A percentile compares a stretch with the other conserved stretches of the same genome.
These are phyloP conservation scores for Penicillium sp. DNA, from an alignment of 2,329 filamentous ascomycete genomes.

Conservation along the genomic window DNA sequence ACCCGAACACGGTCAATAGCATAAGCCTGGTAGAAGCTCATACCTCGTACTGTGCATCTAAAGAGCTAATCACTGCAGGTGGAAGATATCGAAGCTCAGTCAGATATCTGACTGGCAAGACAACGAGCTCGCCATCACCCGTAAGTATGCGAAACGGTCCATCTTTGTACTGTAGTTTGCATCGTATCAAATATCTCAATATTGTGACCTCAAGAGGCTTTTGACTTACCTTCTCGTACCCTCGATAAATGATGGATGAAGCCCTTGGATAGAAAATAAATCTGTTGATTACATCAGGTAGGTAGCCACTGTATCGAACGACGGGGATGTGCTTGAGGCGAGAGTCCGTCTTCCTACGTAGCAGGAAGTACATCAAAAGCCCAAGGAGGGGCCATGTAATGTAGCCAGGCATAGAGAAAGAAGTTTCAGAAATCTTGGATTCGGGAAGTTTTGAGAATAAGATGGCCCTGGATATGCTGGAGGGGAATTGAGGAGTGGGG, in stretches of 20 bases:
- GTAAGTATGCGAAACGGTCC: constrained; percentile 30
- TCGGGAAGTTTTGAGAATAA: not conserved
- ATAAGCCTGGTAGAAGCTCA: not conserved
- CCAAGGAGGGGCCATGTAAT: constrained; percentile 12
- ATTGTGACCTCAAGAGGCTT: not conserved
- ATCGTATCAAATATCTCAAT: not conserved
- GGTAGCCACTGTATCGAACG: constrained; percentile 17
- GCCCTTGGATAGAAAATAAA: constrained; percentile 26
- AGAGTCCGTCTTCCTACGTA: constrained; percentile 7
- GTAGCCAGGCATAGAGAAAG: constrained; percentile 4
- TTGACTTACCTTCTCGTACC: constrained; percentile 25
- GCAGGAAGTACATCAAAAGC: constrained; percentile 6
- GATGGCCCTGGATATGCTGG: not conserved
- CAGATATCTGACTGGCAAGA: constrained; percentile 29
- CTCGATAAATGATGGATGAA: constrained; percentile 23
- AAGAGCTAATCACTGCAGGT: constrained; percentile 21
- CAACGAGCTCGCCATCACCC: constrained; percentile 29
- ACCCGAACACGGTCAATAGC: not conserved
- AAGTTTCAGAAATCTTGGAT: not conserved
- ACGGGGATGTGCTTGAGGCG: constrained; percentile 23
- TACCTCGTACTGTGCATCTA: constrained; percentile 31
- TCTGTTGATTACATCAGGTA: constrained; percentile 28
- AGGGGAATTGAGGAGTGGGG: not conserved
- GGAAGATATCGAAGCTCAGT: constrained; percentile 23
- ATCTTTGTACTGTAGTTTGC: constrained; percentile 25